Evolutionary conservation across 495 filamentous ascomycete genomes (phyloP).

Genomic region (Articulospora tetracladia): DNA sequence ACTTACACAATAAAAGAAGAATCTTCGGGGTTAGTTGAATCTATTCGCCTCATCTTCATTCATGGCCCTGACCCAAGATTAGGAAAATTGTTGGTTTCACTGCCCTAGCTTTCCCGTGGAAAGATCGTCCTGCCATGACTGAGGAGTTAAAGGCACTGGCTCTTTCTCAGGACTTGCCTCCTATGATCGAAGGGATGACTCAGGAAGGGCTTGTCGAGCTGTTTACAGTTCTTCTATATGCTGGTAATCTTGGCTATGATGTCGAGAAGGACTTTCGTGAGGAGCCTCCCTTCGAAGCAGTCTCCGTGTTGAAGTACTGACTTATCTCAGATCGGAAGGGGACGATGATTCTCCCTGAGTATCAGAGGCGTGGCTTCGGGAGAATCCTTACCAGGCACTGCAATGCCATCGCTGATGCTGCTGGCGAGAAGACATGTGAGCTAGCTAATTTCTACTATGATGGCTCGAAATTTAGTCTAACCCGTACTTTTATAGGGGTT

Average conservation of each 20-base stretch:
- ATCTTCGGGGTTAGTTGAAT: constrained; percentile 3
- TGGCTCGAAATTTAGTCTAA: background rate
- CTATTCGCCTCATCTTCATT: background rate
- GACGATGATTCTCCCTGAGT: constrained; percentile 12
- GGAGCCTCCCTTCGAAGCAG: background rate
- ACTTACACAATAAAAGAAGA: constrained; percentile 8
- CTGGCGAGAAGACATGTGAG: constrained; percentile 5
- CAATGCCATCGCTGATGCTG: constrained; percentile 11
- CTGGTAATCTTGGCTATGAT: constrained; percentile 10
- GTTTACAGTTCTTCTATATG: background rate
- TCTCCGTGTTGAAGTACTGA: background rate
- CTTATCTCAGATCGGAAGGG: constrained; percentile 10
- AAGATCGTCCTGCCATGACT: background rate
- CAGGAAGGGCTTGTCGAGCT: background rate
- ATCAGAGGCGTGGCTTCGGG: constrained; percentile 16
- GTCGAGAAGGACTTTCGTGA: constrained; percentile 15
- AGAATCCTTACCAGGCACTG: constrained; percentile 6
- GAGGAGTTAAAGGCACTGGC: background rate
- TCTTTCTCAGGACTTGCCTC: background rate
- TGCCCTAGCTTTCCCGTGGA: constrained; percentile 12
- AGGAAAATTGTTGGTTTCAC: constrained; percentile 17
- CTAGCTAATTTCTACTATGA: background rate
- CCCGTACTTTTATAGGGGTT: background rate
- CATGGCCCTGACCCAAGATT: background rate
- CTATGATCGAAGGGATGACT: constrained; percentile 3